A percentile compares a stretch with the other conserved stretches of the same genome.
Conservation (phyloP, 1,284 basidiomycete genomes). For the Grifola frondosa region DNA sequence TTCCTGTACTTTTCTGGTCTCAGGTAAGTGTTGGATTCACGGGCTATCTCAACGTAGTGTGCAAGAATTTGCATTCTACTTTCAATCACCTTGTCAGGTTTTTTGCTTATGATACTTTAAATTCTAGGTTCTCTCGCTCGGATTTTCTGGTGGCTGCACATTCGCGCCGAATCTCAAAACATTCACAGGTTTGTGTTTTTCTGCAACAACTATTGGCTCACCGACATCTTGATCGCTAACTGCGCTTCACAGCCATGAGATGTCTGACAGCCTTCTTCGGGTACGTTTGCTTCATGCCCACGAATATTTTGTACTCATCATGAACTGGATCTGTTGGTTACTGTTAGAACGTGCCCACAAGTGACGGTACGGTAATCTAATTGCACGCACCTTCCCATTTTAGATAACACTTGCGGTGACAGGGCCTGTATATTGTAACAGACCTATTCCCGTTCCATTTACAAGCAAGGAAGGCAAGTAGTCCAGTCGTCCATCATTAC, state of each 20-base stretch:
- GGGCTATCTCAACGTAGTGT: background rate
- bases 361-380: slow-evolving; percentile 55
- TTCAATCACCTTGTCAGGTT: background rate
- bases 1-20: slow-evolving; percentile 63
- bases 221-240: too few relatives aligned
- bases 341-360: slow-evolving; percentile 59
- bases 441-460: slow-evolving; percentile 76
- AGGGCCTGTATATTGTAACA: slow-evolving; percentile 67
- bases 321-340: slow-evolving; percentile 1
- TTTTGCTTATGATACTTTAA: too few relatives aligned
- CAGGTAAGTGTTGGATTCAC: slow-evolving; percentile 42
- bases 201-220: background rate
- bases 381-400: background rate
- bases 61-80: background rate
- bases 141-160: slow-evolving; percentile 51
- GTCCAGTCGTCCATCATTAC: slow-evolving; percentile 29
- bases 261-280: slow-evolving; percentile 71
- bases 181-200: slow-evolving; percentile 47
- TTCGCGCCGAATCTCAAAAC: slow-evolving; percentile 53
- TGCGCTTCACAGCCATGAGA: slow-evolving; percentile 51
- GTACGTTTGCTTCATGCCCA: slow-evolving; percentile 31
- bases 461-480: slow-evolving; percentile 66
- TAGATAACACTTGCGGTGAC: background rate
- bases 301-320: background rate
- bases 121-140: slow-evolving; percentile 49